Evolutionary conservation across 176 grass and related monocot genomes (phyloP).

Genomic region (Phyllostachys edulis): DNA sequence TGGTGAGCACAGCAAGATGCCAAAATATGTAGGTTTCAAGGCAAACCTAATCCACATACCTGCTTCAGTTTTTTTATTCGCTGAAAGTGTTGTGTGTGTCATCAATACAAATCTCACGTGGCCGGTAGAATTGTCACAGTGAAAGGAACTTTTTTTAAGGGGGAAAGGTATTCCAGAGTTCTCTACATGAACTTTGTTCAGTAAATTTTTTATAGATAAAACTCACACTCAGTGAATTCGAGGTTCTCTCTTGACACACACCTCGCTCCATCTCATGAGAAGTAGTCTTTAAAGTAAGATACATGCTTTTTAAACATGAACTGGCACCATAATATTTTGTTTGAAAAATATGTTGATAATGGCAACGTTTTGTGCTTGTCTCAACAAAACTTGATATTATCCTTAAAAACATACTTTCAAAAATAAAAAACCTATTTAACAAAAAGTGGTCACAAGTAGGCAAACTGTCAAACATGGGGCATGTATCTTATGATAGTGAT

Average conservation of each 20-base stretch:
- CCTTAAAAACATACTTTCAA: neutral
- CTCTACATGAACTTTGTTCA: neutral
- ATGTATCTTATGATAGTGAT: constrained; percentile 2
- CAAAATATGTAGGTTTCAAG: constrained; percentile 2
- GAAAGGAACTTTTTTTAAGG: neutral
- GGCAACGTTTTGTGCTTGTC: neutral
- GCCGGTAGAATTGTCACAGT: neutral
- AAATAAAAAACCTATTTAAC: neutral
- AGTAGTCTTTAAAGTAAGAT: neutral
- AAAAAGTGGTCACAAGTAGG: neutral
- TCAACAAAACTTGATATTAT: neutral
- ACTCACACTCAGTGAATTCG: neutral
- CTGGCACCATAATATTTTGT: neutral
- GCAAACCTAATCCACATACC: constrained; percentile 27
- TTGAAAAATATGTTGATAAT: neutral
- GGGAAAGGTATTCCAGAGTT: neutral
- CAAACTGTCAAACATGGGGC: neutral
- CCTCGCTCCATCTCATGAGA: neutral
- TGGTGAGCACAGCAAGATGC: neutral
- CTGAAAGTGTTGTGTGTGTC: neutral
- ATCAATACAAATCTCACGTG: neutral
- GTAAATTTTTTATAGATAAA: neutral
- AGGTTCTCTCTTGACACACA: neutral
- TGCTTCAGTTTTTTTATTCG: neutral
- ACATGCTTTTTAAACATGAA: neutral